Conservation (phyloP, 2,329 filamentous ascomycete genomes). For the Escovopsis sp. region DNA sequence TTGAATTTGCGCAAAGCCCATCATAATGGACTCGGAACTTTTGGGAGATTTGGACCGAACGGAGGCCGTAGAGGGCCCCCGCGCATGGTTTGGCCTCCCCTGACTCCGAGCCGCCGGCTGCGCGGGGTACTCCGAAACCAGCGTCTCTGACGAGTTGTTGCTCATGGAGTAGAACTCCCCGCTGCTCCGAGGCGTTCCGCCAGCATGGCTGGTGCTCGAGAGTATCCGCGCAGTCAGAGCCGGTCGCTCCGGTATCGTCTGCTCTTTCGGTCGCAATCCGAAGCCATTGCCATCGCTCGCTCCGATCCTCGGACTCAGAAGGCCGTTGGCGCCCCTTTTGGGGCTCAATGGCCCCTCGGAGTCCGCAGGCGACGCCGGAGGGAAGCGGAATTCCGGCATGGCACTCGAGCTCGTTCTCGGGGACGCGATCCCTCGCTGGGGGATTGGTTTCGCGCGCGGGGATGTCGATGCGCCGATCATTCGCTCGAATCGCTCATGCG, state of each 20-base stretch:
- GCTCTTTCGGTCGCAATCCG: constrained; percentile 27
- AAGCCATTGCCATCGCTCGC: constrained; percentile 21
- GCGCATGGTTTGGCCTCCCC: constrained; percentile 30
- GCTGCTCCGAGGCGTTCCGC: constrained; percentile 75
- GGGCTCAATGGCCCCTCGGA: constrained; percentile 18
- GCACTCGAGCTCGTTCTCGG: constrained; percentile 27
- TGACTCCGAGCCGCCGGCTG: constrained; percentile 25
- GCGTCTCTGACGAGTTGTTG: constrained; percentile 86
- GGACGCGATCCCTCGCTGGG: constrained; percentile 18
- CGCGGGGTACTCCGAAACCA: constrained; percentile 74
- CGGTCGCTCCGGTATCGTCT: constrained; percentile 38
- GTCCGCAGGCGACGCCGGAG: constrained; percentile 29
- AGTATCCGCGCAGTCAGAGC: constrained; percentile 54
- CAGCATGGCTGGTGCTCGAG: constrained; percentile 58
- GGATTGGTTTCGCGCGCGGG: constrained; percentile 26
- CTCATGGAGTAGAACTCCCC: constrained; percentile 90
- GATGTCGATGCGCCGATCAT: constrained; percentile 27
- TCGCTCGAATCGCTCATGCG: constrained; percentile 32
- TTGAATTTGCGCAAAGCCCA: constrained; percentile 92
- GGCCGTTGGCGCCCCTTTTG: constrained; percentile 19
- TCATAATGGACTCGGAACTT: constrained; percentile 73
- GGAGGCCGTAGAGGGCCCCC: constrained; percentile 28
- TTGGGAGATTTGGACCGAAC: constrained; percentile 36
- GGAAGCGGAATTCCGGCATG: constrained; percentile 44
- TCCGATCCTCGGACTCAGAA: constrained; percentile 24